These are phyloP conservation scores for Penicillium dipodomyicola DNA, from an alignment of 495 filamentous ascomycete genomes.

Conservation along the genomic window DNA sequence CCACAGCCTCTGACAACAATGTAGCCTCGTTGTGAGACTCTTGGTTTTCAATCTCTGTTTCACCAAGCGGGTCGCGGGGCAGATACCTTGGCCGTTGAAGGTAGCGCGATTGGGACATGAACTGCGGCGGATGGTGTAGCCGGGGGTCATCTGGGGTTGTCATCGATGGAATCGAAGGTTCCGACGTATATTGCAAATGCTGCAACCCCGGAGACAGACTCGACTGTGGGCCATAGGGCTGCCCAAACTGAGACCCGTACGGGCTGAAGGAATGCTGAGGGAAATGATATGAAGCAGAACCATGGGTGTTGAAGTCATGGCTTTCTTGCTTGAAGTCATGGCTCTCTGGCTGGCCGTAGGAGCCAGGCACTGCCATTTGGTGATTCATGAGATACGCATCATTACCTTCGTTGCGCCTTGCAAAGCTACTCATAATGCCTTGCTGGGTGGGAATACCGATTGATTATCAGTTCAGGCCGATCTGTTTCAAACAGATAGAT, in stretches of 20 bases:
- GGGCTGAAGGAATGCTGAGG: constrained; percentile 38
- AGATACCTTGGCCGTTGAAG: constrained; percentile 37
- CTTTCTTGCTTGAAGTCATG: constrained; percentile 37
- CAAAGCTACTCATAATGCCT: constrained; percentile 37
- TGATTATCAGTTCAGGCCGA: neutral
- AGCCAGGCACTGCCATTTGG: constrained; percentile 33
- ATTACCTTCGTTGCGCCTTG: constrained; percentile 38
- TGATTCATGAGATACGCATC: constrained; percentile 42
- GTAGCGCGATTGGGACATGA: constrained; percentile 38
- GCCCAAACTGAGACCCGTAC: constrained; percentile 36
- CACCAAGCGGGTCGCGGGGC: constrained; percentile 35
- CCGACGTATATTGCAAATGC: constrained; percentile 37
- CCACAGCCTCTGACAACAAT: constrained; percentile 45
- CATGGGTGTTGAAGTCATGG: constrained; percentile 35
- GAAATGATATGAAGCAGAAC: constrained; percentile 37
- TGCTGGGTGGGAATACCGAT: neutral
- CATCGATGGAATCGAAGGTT: constrained; percentile 36
- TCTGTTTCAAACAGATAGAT: neutral
- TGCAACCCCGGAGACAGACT: constrained; percentile 29
- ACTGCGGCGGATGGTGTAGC: constrained; percentile 36
- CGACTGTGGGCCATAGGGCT: constrained; percentile 36
- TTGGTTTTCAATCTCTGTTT: constrained; percentile 46
- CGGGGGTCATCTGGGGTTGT: constrained; percentile 32
- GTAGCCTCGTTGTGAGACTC: constrained; percentile 43
- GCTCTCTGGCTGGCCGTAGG: constrained; percentile 34